A percentile compares a stretch with the other conserved stretches of the same genome.
phyloP scores from a whole-genome alignment of 768 basidiomycete species.

The Mrakia frigida region DNA sequence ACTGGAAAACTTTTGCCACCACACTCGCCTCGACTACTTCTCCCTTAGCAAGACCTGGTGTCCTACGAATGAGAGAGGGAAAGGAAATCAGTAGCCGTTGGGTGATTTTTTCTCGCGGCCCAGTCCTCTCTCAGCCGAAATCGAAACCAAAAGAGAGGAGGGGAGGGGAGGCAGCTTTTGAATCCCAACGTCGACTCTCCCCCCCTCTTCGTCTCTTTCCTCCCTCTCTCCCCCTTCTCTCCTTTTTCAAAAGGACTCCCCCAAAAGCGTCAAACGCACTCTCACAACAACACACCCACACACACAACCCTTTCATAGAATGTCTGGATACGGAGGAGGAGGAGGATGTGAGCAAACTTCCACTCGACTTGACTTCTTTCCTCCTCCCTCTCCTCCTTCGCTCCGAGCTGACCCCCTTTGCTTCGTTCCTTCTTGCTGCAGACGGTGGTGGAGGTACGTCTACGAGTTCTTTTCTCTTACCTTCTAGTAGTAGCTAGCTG shows the following conservation, averaged over 20 bases:
- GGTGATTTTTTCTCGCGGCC: too few relatives aligned
- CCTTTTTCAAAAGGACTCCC: not conserved
- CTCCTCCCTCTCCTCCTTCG: not conserved
- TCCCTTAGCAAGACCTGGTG: too few relatives aligned
- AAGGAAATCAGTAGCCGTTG: too few relatives aligned
- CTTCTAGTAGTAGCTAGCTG: not conserved
- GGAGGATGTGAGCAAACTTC: slow-evolving; percentile 10
- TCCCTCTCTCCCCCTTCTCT: not conserved
- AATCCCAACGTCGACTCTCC: not conserved
- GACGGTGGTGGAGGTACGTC: too few relatives aligned
- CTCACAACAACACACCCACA: not conserved
- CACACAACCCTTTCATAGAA: not conserved
- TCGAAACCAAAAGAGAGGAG: not conserved
- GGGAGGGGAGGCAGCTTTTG: not conserved
- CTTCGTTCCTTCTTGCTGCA: not conserved
- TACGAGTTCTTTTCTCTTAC: not conserved
- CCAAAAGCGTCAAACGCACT: slow-evolving; percentile 5
- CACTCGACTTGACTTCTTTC: not conserved
- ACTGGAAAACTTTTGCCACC: too few relatives aligned
- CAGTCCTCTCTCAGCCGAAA: too few relatives aligned
- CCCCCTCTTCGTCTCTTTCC: not conserved
- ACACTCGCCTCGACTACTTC: too few relatives aligned
- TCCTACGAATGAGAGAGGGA: too few relatives aligned
- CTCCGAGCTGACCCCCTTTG: not conserved
- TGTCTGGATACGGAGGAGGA: slow-evolving; percentile 26